Evolutionary conservation across 768 basidiomycete genomes (phyloP).

Genomic region (Collybia sp.): DNA sequence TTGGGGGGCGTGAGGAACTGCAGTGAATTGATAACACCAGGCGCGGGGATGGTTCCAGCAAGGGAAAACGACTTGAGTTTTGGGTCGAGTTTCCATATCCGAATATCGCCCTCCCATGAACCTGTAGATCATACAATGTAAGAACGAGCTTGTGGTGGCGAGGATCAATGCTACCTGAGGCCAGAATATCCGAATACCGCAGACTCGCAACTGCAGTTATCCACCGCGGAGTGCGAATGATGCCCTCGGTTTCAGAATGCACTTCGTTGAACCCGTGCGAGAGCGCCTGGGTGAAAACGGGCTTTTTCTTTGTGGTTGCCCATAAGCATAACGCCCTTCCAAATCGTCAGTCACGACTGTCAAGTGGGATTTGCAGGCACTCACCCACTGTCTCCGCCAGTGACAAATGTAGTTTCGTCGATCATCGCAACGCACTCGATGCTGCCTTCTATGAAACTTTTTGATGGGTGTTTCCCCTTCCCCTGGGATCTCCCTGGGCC

Average conservation of each 20-base stretch:
- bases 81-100: constrained; percentile 86
- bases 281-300: constrained; percentile 78
- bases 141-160: neutral
- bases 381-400: constrained; percentile 95
- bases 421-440: constrained; percentile 93
- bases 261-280: constrained; percentile 83
- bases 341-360: neutral
- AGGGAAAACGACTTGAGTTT: constrained; percentile 74
- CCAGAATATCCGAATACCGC: constrained; percentile 88
- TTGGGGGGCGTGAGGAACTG: constrained; percentile 64
- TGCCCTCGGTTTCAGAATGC: constrained; percentile 67
- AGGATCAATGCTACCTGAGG: constrained; percentile 54
- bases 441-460: constrained; percentile 81
- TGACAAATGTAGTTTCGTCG: constrained; percentile 89
- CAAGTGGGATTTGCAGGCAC: constrained; percentile 21
- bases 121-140: constrained; percentile 40
- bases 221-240: constrained; percentile 82
- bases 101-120: constrained; percentile 89
- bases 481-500: constrained; percentile 16
- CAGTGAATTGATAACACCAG: constrained; percentile 87
- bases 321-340: constrained; percentile 89
- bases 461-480: constrained; percentile 26
- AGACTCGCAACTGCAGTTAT: constrained; percentile 80
- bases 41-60: constrained; percentile 56
- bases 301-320: constrained; percentile 92